Base-by-base conservation (phyloP, 2,329 filamentous ascomycete species). In the Trichoderma sp. region DNA sequence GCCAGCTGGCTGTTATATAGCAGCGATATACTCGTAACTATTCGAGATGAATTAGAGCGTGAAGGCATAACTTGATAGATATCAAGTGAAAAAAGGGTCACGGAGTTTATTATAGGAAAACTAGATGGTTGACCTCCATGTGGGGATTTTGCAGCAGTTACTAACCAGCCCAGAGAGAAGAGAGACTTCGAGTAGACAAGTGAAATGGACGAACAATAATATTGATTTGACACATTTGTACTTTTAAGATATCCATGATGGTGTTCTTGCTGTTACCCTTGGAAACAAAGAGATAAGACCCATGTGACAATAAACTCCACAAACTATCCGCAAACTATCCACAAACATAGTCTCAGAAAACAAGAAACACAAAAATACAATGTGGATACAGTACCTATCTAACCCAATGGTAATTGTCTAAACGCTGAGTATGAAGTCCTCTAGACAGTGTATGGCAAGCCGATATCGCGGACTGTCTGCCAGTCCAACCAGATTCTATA, bases 351-450 rank as follows among this genome's bases (percentile, higher is more conserved):
- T 49, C 49, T 47, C 49, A 27, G 47, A 11, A 29, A 49, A 24
- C 33, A 24, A 40, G 33, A 57, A 33, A 33, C 7, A 35, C 35
- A 68, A 63, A 11, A 35, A 35, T 56, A 55, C 16, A 31, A 68
- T 59, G 58, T 37, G 49, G 27, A 63, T 61, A 47, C 60, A 33
- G 33, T 61, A 55, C 57, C 65, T 58, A 55, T 65, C 61, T 52
- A 60, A 63, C 27, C 56, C 61, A 59, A 65, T 24, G 10, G 43
- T 49, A 53, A 68, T 35, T 47, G 31, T 64, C 68, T 66, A 60
- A 47, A 52, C 37, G 67, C 37, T 57, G 43, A 69, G 53, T 43
- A n/a, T 49, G 33, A 29, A 69, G 47, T 33, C 52, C 33, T 56
- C 61, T 43, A 61, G 55, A 31, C 40, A 37, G 55, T 31, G 19